Evolutionary conservation across 148 eudicot genomes (phyloP), one percentile per base, ranked within the genome.

Genomic region (Vaccinium darrowii): DNA sequence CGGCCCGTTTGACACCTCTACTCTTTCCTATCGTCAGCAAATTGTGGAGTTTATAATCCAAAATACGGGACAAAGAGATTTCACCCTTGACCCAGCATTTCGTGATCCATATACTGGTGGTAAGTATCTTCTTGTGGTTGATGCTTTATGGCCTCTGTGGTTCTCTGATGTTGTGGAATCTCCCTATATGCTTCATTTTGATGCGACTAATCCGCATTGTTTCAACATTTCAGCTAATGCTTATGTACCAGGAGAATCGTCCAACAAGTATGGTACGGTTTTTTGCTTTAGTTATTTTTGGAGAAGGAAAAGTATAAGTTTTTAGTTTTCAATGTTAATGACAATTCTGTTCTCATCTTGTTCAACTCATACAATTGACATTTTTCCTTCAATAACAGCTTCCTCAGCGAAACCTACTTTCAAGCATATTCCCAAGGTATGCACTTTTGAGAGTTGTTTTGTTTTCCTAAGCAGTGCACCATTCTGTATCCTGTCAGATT

Each of bases 41-140:
- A 84, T 97, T 88, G 98, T 97, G 86, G 98, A 95, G 85, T 95
- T 95, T 77, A 97, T 97, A 83, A 84, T 95, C 78, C 90, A 92
- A 84, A 94, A 94, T 82, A 87, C 98, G 74, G 99, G 99, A 56
- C 98, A 97, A 84, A 92, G 82, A 84, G 84, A 92, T 80, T 89
- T 91, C 49, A 78, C 92, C 86, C 89, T 94, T 82, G 94, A 97
- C 92, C 84, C 98, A 87, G 87, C 95, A n/a, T 97, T 90, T 90
- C 90, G 97, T 84, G 99, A 97, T 89, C 99, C 99, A 62, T 97
- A 83, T 85, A 97, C 99, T 83, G 99, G 99, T 71, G 88, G 99
- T 97, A 87, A 94, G 95, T 86, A 80, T 77, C 49, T 62, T 21
- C 50, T 67, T 23, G 25, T 72, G 39, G 74, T 25, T 73, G 51